A percentile compares a stretch with the other conserved stretches of the same genome.
These are phyloP conservation scores for Myochromella boudieri DNA, from an alignment of 768 basidiomycete species.

Conservation along the genomic window DNA sequence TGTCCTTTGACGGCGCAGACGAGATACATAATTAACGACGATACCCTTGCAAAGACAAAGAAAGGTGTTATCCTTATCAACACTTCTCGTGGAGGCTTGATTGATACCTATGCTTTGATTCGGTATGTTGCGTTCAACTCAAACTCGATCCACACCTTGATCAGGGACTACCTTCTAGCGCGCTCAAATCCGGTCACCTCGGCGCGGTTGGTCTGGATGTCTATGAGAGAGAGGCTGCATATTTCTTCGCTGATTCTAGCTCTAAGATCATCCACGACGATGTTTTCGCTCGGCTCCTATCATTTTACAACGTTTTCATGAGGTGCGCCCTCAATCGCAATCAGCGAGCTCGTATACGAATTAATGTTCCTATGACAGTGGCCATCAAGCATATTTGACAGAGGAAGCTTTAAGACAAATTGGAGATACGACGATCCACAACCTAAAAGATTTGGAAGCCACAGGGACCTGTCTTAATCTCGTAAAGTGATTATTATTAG, in stretches of 20 bases:
- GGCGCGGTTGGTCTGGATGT: slow-evolving; percentile 45
- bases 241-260: slow-evolving; percentile 45
- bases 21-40: slow-evolving; percentile 41
- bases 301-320: slow-evolving; percentile 47
- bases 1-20: slow-evolving; percentile 38
- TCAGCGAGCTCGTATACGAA: not conserved
- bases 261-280: slow-evolving; percentile 45
- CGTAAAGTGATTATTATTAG: slow-evolving; percentile 1
- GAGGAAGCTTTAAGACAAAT: slow-evolving; percentile 39
- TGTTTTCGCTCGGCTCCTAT: slow-evolving; percentile 41
- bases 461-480: slow-evolving; percentile 32
- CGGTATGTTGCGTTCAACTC: slow-evolving; percentile 24
- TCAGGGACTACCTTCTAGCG: slow-evolving; percentile 19
- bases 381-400: slow-evolving; percentile 45
- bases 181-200: slow-evolving; percentile 37
- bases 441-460: slow-evolving; percentile 30
- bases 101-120: slow-evolving; percentile 41
- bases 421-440: slow-evolving; percentile 38
- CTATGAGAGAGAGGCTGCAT: slow-evolving; percentile 39
- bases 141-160: not conserved
- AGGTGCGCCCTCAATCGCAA: slow-evolving; percentile 25
- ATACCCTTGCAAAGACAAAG: slow-evolving; percentile 36
- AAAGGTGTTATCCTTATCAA: slow-evolving; percentile 41
- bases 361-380: slow-evolving; percentile 22
- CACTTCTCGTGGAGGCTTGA: slow-evolving; percentile 41